Evolutionary conservation across 2,329 filamentous ascomycete genomes (phyloP).

Genomic region (Paraphoma sp.): DNA sequence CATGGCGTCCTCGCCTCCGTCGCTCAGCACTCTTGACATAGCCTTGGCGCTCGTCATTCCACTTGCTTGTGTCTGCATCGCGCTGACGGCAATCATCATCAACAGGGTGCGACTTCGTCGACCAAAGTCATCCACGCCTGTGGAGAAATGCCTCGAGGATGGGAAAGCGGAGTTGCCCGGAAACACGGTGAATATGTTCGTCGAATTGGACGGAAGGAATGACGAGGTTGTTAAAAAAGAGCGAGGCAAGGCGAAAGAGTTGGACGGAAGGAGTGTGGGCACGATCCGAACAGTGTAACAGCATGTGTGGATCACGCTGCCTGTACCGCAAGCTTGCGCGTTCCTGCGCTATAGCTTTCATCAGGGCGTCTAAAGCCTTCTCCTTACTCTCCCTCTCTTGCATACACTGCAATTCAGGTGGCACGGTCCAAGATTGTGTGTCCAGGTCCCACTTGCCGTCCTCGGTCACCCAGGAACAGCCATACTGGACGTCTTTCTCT

Average conservation of each 20-base stretch:
- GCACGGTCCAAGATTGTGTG: not conserved
- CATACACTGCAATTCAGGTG: too few species aligned
- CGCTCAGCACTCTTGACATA: not conserved
- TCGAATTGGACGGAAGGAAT: not conserved
- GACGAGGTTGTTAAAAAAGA: not conserved
- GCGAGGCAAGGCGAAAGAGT: not conserved
- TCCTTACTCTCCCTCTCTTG: not conserved
- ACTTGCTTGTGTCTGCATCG: not conserved
- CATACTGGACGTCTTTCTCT: not conserved
- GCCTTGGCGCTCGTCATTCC: not conserved
- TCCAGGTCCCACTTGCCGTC: not conserved
- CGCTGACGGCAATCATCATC: not conserved
- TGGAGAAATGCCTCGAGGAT: not conserved
- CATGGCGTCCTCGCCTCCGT: too few species aligned
- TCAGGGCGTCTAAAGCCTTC: not conserved
- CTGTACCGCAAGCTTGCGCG: not conserved
- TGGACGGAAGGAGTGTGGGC: not conserved
- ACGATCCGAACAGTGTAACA: not conserved
- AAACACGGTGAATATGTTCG: not conserved
- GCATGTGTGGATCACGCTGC: not conserved
- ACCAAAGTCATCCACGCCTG: not conserved
- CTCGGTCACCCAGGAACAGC: not conserved
- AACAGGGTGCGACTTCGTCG: not conserved
- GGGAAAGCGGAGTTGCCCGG: not conserved
- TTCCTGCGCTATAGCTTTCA: not conserved